phyloP scores from a whole-genome alignment of 805 yeast species.

The Wickerhamiella hasegawae region DNA sequence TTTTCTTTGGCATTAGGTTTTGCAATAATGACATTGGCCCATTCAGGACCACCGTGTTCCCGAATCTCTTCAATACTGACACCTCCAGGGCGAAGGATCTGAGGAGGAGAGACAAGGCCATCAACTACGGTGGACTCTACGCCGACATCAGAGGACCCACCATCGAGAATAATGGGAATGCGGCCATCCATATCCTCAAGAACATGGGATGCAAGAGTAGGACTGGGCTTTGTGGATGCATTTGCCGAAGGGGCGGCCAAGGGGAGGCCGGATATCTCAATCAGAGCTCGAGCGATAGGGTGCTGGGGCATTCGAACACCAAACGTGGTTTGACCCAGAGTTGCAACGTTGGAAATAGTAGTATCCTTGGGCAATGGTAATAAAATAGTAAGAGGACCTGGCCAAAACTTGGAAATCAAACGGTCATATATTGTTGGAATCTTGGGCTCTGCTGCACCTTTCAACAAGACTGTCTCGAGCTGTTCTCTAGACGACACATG shows the following conservation, averaged over 20 bases:
- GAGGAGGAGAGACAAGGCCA: constrained; percentile 73
- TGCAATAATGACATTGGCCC: constrained; percentile 52
- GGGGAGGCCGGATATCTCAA: constrained; percentile 71
- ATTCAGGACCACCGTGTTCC: constrained; percentile 44
- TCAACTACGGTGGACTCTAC: constrained; percentile 90
- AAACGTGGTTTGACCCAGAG: constrained; percentile 77
- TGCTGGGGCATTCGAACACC: constrained; percentile 84
- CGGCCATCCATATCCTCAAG: constrained; percentile 59
- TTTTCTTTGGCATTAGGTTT: constrained; percentile 34
- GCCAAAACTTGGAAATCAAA: constrained; percentile 68
- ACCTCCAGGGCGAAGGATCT: constrained; percentile 89
- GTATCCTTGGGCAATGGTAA: constrained; percentile 35
- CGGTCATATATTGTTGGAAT: constrained; percentile 57
- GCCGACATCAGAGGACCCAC: constrained; percentile 79
- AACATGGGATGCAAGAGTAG: constrained; percentile 80
- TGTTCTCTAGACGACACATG: constrained; percentile 73
- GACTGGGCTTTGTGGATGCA: constrained; percentile 89
- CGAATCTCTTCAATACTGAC: constrained; percentile 63
- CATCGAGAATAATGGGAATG: constrained; percentile 77
- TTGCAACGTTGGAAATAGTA: constrained; percentile 51
- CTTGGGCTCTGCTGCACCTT: constrained; percentile 19
- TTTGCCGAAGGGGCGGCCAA: constrained; percentile 97
- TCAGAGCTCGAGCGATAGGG: constrained; percentile 80
- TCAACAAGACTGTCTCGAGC: constrained; percentile 43
- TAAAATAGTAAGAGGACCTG: constrained; percentile 85